Conservation (phyloP, 441 rosid genomes). For the Mallotus japonicus region DNA sequence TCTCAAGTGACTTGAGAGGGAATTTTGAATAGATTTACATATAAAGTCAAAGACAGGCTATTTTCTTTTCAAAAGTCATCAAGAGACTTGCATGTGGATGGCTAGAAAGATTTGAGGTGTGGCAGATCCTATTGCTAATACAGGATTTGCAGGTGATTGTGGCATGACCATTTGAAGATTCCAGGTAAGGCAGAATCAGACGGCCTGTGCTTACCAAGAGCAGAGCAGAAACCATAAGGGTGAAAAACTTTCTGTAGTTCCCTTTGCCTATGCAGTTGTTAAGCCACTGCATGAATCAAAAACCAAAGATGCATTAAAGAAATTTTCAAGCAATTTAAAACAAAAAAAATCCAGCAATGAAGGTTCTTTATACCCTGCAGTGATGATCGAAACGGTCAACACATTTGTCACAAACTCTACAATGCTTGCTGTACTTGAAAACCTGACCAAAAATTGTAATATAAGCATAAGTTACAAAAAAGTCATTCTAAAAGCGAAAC, state of each 20-base stretch:
- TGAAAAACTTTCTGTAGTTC: slow-evolving; percentile 88
- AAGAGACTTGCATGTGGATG: neutral
- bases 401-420: slow-evolving; percentile 97
- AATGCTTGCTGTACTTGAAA: slow-evolving; percentile 95
- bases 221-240: slow-evolving; percentile 87
- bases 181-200: slow-evolving; percentile 24
- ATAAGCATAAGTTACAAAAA: slow-evolving; percentile 10
- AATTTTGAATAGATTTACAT: neutral
- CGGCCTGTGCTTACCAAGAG: slow-evolving; percentile 63
- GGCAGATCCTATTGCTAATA: neutral
- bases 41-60: neutral
- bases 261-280: slow-evolving; percentile 91
- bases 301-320: slow-evolving; percentile 18
- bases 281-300: slow-evolving; percentile 69
- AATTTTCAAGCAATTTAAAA: slow-evolving; percentile 1
- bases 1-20: neutral
- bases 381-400: slow-evolving; percentile 95
- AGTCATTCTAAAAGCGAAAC: neutral
- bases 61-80: neutral
- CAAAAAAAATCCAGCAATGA: neutral
- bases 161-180: slow-evolving; percentile 31
- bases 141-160: neutral
- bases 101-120: slow-evolving; percentile 7
- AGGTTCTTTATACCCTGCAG: slow-evolving; percentile 73
- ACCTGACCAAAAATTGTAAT: slow-evolving; percentile 48